Conservation (phyloP, 805 yeast genomes). For the Kockiozyma suomiensis region DNA sequence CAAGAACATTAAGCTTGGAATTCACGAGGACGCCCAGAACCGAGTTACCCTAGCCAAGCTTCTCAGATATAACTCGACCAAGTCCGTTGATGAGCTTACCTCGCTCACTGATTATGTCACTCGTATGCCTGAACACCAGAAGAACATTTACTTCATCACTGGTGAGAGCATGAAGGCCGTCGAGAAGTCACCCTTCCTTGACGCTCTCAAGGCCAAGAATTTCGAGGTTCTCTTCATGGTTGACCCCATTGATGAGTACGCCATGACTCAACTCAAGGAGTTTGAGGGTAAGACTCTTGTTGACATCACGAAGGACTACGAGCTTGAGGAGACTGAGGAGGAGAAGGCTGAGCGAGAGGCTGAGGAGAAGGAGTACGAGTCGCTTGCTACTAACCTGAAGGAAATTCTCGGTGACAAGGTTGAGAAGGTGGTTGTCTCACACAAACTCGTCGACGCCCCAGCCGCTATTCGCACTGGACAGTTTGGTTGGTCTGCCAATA, state of each 20-base stretch:
- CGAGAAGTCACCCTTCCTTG: conserved; percentile 99
- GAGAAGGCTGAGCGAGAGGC: conserved; percentile 94
- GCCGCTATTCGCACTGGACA: conserved; percentile 99
- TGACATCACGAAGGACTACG: conserved; percentile 98
- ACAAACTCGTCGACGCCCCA: conserved; percentile 96
- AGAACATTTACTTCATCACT: conserved; percentile 98
- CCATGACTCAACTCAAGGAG: conserved; percentile 98
- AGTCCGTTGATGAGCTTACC: conserved; percentile 90
- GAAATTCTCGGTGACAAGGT: conserved; percentile 98
- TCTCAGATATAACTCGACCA: conserved; percentile 95
- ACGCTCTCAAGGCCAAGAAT: conserved; percentile 96
- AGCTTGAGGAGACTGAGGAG: conserved; percentile 94
- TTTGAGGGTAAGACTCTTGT: conserved; percentile 99
- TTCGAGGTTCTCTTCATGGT: conserved; percentile 96
- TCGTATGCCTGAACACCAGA: conserved; percentile 99
- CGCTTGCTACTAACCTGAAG: conserved; percentile 92
- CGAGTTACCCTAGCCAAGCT: conserved; percentile 93
- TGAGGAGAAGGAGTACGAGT: conserved; percentile 89
- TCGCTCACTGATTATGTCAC: conserved; percentile 96
- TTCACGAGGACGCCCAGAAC: conserved; percentile 99
- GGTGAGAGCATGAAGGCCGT: conserved; percentile 98
- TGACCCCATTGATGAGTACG: conserved; percentile 99
- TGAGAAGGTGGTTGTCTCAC: conserved; percentile 98
- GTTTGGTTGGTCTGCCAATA: conserved; percentile 99
- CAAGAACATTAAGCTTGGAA: conserved; percentile 97